Percentiles rank a stretch among this genome's conserved stretches.
Evolutionary conservation across 2,329 filamentous ascomycete genomes (phyloP).

Genomic region (Colletotrichum sp.): DNA sequence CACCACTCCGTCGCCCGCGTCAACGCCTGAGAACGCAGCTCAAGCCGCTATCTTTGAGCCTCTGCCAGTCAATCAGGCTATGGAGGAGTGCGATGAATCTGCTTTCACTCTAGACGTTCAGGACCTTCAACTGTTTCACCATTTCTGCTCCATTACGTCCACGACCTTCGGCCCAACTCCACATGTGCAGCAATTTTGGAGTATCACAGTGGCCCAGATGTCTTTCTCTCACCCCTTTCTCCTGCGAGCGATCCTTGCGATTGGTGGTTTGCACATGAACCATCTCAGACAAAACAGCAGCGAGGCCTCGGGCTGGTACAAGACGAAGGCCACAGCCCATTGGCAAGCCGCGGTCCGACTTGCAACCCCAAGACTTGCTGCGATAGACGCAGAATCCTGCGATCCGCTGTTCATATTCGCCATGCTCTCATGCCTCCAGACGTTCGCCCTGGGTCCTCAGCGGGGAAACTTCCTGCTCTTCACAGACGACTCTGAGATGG

Average conservation of each 20-base stretch:
- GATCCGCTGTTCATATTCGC: neutral
- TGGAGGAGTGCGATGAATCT: neutral
- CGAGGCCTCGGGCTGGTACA: neutral
- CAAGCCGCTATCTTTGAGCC: neutral
- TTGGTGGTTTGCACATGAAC: neutral
- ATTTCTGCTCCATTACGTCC: neutral
- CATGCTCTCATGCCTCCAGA: neutral
- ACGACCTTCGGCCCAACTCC: neutral
- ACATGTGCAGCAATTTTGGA: neutral
- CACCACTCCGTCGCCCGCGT: neutral
- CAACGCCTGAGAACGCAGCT: neutral
- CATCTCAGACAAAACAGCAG: neutral
- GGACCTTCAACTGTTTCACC: neutral
- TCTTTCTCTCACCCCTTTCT: neutral
- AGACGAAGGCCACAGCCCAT: neutral
- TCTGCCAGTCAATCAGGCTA: neutral
- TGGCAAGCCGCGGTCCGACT: neutral
- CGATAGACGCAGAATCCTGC: neutral
- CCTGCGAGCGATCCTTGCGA: neutral
- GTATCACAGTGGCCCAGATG: neutral
- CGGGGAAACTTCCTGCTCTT: neutral
- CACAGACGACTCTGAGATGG: neutral
- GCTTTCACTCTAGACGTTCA: neutral
- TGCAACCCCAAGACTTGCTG: neutral
- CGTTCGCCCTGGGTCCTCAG: neutral